Evolutionary conservation across 768 basidiomycete genomes (phyloP), one percentile per base, ranked within the genome.

Genomic region (Pholiota microspora): DNA sequence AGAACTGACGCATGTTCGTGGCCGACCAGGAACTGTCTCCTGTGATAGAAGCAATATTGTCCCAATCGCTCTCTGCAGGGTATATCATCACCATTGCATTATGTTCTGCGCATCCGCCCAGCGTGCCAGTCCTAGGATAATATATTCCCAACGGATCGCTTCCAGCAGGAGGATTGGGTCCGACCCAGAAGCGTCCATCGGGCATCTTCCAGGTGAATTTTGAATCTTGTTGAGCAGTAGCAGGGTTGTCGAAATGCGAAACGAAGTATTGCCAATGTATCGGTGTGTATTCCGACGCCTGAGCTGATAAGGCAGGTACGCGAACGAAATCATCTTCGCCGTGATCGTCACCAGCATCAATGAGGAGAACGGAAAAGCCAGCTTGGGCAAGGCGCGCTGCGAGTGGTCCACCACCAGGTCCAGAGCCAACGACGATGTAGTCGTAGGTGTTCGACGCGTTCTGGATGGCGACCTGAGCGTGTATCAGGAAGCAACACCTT

Each of bases 51-150:
- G 51, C 51, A 31, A 51, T 51, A n/a, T 51, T 51, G 29, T 51
- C 29, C 51, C 51, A 51, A 21, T 51, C 51, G 38, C 51, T 51
- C 40, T 42, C 51, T 21, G 51, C 51, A 15, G 51, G 51, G 32
- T 51, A 51, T 7, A 51, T 51, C 25, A 35, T 51, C 25, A 51
- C 51, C 51, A 51, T 51, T 13, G 51, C 51, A 15, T 51, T 51
- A n/a, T 51, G 51, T 24, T 44, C 18, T 31, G 51, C 38, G 40
- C 51, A 51, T 31, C 51, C 51, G 16, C 51, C 51, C 2, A 51
- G 38, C 7, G 51, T 51, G 3, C 51, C 51, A 7, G 51, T 44
- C 32, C 51, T 35, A 12, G 51, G 51, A 18, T 51, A 51, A 13
- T 51, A 51, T 28, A 51, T 51, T 21, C 51, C 51, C 27, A 51